Conservation (phyloP, 257 asterid genomes). For the Nicotiana benthamiana region DNA sequence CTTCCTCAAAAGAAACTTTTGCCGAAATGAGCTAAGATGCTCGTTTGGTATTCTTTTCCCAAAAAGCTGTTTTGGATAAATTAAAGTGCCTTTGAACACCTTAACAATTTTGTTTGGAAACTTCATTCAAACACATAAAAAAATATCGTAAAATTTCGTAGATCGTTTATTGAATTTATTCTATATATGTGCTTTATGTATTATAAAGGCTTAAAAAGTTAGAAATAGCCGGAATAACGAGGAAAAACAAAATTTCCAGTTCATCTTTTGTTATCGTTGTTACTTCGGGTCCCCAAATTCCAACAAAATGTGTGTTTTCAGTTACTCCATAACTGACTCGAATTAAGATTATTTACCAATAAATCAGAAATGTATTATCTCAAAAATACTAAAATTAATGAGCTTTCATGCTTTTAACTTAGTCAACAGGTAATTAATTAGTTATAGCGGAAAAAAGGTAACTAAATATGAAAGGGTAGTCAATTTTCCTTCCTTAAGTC, state of each 20-base stretch:
- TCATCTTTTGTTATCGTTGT: neutral
- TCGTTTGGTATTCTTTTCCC: neutral
- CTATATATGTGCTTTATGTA: neutral
- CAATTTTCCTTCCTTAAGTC: neutral
- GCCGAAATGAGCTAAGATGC: too few relatives aligned
- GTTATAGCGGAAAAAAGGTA: too few relatives aligned
- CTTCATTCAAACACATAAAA: neutral
- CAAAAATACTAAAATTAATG: neutral
- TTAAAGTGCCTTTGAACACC: neutral
- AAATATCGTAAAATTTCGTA: neutral
- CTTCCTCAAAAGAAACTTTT: too few relatives aligned
- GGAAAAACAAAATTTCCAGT: neutral
- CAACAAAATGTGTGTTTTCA: neutral
- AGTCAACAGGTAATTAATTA: neutral
- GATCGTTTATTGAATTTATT: neutral
- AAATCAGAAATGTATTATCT: neutral
- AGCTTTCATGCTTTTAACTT: neutral
- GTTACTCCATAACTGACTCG: neutral
- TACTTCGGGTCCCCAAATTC: neutral
- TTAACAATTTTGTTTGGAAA: neutral
- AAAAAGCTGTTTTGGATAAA: neutral
- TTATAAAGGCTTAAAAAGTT: neutral
- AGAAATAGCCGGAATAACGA: neutral
- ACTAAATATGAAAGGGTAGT: neutral
- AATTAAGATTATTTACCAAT: neutral